phyloP scores from a whole-genome alignment of 2,329 filamentous ascomycete genomes.

The Dactylella cylindrospora region DNA sequence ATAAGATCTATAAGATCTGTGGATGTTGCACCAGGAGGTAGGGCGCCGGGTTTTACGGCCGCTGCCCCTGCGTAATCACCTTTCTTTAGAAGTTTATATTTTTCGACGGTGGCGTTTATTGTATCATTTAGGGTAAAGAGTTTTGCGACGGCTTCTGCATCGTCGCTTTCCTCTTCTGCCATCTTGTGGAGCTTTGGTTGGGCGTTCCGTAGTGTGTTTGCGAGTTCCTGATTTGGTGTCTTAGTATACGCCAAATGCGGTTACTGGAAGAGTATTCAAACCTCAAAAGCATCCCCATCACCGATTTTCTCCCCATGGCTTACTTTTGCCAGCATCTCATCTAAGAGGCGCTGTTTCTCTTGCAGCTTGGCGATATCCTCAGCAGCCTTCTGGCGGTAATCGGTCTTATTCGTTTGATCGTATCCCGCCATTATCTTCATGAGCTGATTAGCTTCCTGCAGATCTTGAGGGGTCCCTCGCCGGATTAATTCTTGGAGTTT shows the following conservation, averaged over 20 bases:
- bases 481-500: constrained; percentile 97
- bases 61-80: constrained; percentile 79
- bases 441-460: constrained; percentile 93
- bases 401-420: constrained; percentile 91
- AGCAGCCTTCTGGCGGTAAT: constrained; percentile 95
- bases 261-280: constrained; percentile 55
- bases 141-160: constrained; percentile 92
- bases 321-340: constrained; percentile 87
- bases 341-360: constrained; percentile 86
- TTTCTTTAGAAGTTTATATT: constrained; percentile 94
- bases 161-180: constrained; percentile 98
- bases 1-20: constrained; percentile 61
- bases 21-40: constrained; percentile 63
- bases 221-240: constrained; percentile 66
- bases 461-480: constrained; percentile 82
- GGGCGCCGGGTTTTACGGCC: constrained; percentile 74
- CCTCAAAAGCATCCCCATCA: constrained; percentile 69
- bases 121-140: constrained; percentile 97
- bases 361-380: constrained; percentile 94
- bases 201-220: constrained; percentile 82
- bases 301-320: constrained; percentile 76
- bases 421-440: constrained; percentile 99
- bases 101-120: constrained; percentile 92
- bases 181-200: constrained; percentile 99
- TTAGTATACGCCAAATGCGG: constrained; percentile 1